These are phyloP conservation scores for Orbilia brochopaga DNA, from an alignment of 2,329 filamentous ascomycete genomes.

Conservation along the genomic window DNA sequence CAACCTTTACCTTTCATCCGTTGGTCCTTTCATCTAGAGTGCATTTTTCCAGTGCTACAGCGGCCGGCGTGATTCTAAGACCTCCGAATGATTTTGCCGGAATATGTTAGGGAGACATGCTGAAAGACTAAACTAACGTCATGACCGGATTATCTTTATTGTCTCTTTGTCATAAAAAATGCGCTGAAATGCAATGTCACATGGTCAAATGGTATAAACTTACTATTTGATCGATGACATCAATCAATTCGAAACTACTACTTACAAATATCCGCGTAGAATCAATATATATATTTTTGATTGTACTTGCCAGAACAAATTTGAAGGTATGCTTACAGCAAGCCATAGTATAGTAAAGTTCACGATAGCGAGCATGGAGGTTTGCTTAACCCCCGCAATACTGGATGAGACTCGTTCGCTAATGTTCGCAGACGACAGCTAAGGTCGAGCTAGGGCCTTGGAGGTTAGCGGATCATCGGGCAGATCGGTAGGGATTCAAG, in stretches of 20 bases:
- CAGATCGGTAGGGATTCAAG: slow-evolving; percentile 48
- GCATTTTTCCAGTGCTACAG: background rate
- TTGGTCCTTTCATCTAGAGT: slow-evolving; percentile 2
- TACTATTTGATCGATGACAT: too few species aligned
- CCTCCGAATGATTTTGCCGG: slow-evolving; percentile 1
- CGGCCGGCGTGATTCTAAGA: background rate
- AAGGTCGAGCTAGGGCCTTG: slow-evolving; percentile 8
- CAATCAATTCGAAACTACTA: too few species aligned
- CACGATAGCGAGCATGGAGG: slow-evolving; percentile 10
- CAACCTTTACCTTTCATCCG: background rate
- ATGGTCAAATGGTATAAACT: too few species aligned
- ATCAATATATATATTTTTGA: too few species aligned
- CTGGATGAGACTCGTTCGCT: slow-evolving; percentile 39
- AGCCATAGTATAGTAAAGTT: too few species aligned
- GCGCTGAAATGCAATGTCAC: too few species aligned
- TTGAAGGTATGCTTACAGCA: too few species aligned
- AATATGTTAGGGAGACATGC: background rate
- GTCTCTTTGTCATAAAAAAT: too few species aligned
- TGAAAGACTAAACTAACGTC: background rate
- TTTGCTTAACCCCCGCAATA: slow-evolving; percentile 32
- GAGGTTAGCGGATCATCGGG: slow-evolving; percentile 51
- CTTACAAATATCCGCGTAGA: too few species aligned
- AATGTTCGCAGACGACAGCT: slow-evolving; percentile 17
- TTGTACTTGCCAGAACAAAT: too few species aligned
- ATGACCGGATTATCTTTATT: too few species aligned